phyloP scores from a whole-genome alignment of 1,284 basidiomycete species.

The Moniliella sp. region DNA sequence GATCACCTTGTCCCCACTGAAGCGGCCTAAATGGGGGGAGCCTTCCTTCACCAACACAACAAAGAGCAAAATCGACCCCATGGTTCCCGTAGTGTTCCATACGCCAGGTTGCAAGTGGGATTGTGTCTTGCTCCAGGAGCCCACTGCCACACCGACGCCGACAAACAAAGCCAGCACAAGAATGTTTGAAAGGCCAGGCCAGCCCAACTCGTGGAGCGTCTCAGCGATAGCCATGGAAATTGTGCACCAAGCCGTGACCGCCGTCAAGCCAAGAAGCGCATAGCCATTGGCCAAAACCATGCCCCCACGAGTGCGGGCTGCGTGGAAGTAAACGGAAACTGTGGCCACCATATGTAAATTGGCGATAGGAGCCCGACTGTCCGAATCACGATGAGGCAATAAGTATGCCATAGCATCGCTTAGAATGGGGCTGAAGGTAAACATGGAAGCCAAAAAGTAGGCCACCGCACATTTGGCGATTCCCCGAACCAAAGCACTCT shows the following conservation, averaged over 20 bases:
- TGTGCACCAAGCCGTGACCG: no score
- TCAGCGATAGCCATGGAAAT: conserved; percentile 41
- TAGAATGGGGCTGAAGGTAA: conserved; percentile 57
- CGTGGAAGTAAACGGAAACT: conserved; percentile 43
- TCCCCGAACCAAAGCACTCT: no score
- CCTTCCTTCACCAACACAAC: conserved; percentile 62
- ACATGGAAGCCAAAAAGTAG: conserved; percentile 70
- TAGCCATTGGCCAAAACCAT: conserved; percentile 74
- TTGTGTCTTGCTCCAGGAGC: conserved; percentile 76
- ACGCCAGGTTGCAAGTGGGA: no score
- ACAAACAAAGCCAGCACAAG: conserved; percentile 43
- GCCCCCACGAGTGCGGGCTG: conserved; percentile 54
- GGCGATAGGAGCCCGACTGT: conserved; percentile 34
- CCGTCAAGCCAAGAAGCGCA: conserved; percentile 53
- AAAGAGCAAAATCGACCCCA: conserved; percentile 17
- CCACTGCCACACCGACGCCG: conserved; percentile 53
- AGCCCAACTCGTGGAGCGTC: conserved; percentile 38
- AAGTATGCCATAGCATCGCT: conserved; percentile 18
- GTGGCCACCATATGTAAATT: conserved; percentile 77
- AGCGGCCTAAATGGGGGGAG: conserved; percentile 42
- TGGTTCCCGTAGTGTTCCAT: conserved; percentile 57
- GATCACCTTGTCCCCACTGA: conserved; percentile 27
- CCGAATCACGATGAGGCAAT: conserved; percentile 18
- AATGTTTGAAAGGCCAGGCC: conserved; percentile 22
- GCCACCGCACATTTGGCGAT: conserved; percentile 75